phyloP scores from a whole-genome alignment of 2,329 filamentous ascomycete genomes.

The Dichotomopilus funicola region DNA sequence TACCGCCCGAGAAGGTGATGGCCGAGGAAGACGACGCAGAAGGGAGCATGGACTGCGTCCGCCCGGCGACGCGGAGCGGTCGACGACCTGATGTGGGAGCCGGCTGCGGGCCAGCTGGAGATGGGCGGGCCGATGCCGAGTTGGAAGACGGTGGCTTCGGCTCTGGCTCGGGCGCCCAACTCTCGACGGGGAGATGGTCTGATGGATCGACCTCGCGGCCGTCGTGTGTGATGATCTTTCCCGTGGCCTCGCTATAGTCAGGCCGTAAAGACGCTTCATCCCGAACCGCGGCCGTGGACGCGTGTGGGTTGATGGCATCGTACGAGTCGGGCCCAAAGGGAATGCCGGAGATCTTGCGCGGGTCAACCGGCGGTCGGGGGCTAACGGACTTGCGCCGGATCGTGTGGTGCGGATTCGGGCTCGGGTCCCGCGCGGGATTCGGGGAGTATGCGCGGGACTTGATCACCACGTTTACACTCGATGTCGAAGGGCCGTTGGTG shows the following conservation, averaged over 20 bases:
- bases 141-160: slow-evolving; percentile 42
- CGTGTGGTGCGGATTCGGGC: slow-evolving; percentile 37
- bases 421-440: slow-evolving; percentile 29
- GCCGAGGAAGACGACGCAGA: slow-evolving; percentile 19
- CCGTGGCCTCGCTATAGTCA: slow-evolving; percentile 48
- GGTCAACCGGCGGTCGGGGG: slow-evolving; percentile 51
- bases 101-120: slow-evolving; percentile 47
- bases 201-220: slow-evolving; percentile 74
- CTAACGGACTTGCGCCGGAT: slow-evolving; percentile 69
- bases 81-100: slow-evolving; percentile 46
- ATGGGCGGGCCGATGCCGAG: slow-evolving; percentile 34
- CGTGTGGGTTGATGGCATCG: slow-evolving; percentile 60
- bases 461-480: slow-evolving; percentile 28
- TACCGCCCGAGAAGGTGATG: slow-evolving; percentile 26
- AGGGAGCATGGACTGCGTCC: slow-evolving; percentile 43
- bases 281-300: slow-evolving; percentile 33
- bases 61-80: slow-evolving; percentile 42
- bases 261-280: slow-evolving; percentile 27
- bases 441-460: slow-evolving; percentile 40
- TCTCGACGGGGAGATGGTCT: slow-evolving; percentile 70
- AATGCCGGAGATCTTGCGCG: slow-evolving; percentile 51
- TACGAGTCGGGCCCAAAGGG: slow-evolving; percentile 74
- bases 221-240: slow-evolving; percentile 69
- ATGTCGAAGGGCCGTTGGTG: slow-evolving; percentile 29
- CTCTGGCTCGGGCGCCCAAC: slow-evolving; percentile 72